A percentile compares a stretch with the other conserved stretches of the same genome.
These are phyloP conservation scores for Pterocarpus santalinus DNA, from an alignment of 306 rosid genomes.

Conservation along the genomic window DNA sequence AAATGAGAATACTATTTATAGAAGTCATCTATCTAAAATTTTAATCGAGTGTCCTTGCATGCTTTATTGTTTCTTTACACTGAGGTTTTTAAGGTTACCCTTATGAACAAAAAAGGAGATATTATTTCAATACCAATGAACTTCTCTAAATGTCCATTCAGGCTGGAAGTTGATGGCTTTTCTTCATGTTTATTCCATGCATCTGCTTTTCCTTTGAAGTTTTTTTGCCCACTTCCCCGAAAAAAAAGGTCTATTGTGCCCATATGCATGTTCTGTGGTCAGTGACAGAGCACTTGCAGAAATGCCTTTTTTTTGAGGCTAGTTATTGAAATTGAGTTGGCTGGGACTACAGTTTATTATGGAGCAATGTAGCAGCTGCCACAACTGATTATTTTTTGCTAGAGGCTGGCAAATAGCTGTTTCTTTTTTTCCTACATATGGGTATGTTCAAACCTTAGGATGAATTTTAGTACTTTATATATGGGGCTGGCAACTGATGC, in stretches of 20 bases:
- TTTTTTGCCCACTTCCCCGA: too few species aligned
- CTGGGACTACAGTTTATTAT: neutral
- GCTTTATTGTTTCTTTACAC: slow-evolving; percentile 25
- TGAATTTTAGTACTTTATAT: slow-evolving; percentile 6
- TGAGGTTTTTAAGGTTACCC: slow-evolving; percentile 12
- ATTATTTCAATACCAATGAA: slow-evolving; percentile 5
- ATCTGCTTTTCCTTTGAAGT: neutral
- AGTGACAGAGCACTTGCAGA: neutral
- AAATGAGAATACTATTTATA: neutral
- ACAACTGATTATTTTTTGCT: neutral
- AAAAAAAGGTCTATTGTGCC: too few species aligned
- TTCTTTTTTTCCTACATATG: neutral
- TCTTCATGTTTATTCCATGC: too few species aligned
- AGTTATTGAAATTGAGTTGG: slow-evolving; percentile 5
- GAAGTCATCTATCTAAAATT: neutral
- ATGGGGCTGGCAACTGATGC: too few species aligned
- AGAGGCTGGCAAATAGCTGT: neutral
- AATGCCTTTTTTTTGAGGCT: neutral
- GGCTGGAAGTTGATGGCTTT: slow-evolving; percentile 10
- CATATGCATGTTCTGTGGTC: neutral
- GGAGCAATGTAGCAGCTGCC: slow-evolving; percentile 18
- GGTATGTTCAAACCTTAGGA: slow-evolving; percentile 3
- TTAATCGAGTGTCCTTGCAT: slow-evolving; percentile 20
- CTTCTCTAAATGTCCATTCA: neutral
- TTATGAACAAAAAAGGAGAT: neutral